phyloP scores from a whole-genome alignment of 176 grass and related monocot species.

The Oryza meyeriana region DNA sequence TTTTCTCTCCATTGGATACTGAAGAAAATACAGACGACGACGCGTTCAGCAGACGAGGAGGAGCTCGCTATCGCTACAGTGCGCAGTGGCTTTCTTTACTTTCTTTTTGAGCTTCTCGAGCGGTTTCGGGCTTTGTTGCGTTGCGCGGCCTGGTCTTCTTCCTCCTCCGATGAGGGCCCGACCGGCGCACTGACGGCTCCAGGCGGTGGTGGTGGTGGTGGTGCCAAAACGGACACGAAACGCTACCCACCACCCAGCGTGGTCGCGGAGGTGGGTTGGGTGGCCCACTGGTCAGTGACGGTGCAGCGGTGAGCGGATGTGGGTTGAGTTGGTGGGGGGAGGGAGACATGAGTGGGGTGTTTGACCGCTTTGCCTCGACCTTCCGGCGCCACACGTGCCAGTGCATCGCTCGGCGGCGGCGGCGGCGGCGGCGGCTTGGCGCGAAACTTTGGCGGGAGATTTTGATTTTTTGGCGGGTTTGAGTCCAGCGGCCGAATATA shows the following conservation, averaged over 20 bases:
- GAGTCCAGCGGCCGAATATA: neutral
- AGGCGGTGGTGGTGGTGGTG: neutral
- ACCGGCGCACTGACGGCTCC: conserved; percentile 24
- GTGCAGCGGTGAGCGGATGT: no score
- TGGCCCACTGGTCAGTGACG: neutral
- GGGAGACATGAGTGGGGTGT: neutral
- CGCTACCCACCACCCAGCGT: neutral
- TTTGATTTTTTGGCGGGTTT: neutral
- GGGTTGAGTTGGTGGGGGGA: no score
- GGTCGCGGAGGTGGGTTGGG: rapidly evolving
- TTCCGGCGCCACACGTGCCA: conserved; percentile 12
- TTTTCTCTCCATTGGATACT: no score
- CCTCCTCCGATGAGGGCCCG: conserved; percentile 2
- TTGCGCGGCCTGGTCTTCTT: no score
- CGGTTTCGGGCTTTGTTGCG: neutral
- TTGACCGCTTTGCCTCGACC: conserved; percentile 9
- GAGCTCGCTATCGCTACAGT: neutral
- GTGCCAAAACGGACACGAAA: neutral
- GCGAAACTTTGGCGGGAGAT: conserved; percentile 42
- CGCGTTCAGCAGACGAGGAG: no score
- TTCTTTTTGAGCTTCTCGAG: conserved; percentile 11
- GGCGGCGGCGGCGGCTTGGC: conserved; percentile 21
- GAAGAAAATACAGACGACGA: neutral
- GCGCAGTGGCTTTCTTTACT: neutral
- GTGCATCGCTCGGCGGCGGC: neutral